Evolutionary conservation across 1,284 basidiomycete species (phyloP).

Genomic region (Acaromyces ingoldii): DNA sequence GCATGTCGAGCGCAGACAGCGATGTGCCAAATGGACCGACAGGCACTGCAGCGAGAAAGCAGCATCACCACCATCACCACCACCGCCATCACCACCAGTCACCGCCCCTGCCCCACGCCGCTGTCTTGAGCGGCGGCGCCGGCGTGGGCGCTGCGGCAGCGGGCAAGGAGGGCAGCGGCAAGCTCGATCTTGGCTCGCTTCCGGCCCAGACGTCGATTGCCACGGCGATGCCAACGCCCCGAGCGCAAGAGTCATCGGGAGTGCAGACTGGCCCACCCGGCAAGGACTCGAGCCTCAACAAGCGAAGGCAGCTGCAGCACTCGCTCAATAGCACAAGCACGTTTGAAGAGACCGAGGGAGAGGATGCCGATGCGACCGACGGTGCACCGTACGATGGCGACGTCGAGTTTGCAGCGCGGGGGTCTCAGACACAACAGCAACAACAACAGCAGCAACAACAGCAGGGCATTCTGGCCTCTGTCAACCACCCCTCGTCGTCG

Average conservation of each 20-base stretch:
- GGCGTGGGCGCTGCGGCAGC: neutral
- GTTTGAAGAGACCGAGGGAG: slow-evolving; percentile 20
- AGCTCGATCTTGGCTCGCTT: slow-evolving; percentile 25
- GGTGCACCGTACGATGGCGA: slow-evolving; percentile 43
- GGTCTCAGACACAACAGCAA: slow-evolving; percentile 15
- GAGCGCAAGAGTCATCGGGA: slow-evolving; percentile 10
- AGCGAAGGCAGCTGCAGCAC: slow-evolving; percentile 15
- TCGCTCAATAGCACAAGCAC: slow-evolving; percentile 13
- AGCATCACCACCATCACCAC: too few species aligned
- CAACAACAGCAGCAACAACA: neutral
- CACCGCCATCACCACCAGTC: too few species aligned
- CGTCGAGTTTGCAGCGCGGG: slow-evolving; percentile 38
- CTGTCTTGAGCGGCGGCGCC: neutral
- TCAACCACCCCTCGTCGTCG: too few species aligned
- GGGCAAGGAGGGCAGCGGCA: slow-evolving; percentile 5
- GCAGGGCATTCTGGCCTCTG: too few species aligned
- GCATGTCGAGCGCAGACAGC: slow-evolving; percentile 14
- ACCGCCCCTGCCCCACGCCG: too few species aligned
- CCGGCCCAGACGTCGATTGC: slow-evolving; percentile 18
- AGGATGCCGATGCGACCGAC: slow-evolving; percentile 22
- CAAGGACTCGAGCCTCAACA: slow-evolving; percentile 23
- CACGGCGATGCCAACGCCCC: neutral
- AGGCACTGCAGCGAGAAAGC: too few species aligned
- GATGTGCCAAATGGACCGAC: too few species aligned
- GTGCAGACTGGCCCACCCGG: slow-evolving; percentile 10